phyloP scores from a whole-genome alignment of 176 grass and related monocot genomes.

The Otatea glauca region DNA sequence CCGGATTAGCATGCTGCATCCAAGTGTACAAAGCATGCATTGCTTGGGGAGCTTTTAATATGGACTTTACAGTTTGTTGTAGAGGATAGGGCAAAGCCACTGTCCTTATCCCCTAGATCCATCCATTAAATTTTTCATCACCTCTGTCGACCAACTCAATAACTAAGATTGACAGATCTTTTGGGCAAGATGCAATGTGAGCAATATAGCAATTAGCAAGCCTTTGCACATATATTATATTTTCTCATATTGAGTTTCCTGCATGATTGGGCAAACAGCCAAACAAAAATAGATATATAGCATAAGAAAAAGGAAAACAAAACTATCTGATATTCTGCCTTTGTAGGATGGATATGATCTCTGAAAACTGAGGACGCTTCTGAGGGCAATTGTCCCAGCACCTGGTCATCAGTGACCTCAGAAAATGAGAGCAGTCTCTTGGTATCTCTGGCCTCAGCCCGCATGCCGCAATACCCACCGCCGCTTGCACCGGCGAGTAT shows the following conservation, averaged over 20 bases:
- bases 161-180: neutral
- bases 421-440: constrained; percentile 72
- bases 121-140: constrained; percentile 4
- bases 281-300: constrained; percentile 50
- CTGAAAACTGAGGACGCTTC: constrained; percentile 87
- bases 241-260: constrained; percentile 57
- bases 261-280: constrained; percentile 52
- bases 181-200: constrained; percentile 40
- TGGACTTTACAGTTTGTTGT: constrained; percentile 28
- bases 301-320: constrained; percentile 29
- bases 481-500: constrained; percentile 94
- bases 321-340: constrained; percentile 80
- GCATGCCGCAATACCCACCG: constrained; percentile 88
- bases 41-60: neutral
- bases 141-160: constrained; percentile 20
- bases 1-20: constrained; percentile 27
- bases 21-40: constrained; percentile 35
- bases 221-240: constrained; percentile 67
- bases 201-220: constrained; percentile 51
- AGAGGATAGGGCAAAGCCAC: constrained; percentile 29
- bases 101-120: constrained; percentile 20
- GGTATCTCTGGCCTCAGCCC: constrained; percentile 94
- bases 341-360: constrained; percentile 76
- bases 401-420: constrained; percentile 80
- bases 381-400: constrained; percentile 85